A percentile compares a stretch with the other conserved stretches of the same genome.
Conservation (phyloP, 768 basidiomycete species). For the Exidia glandulosa region DNA sequence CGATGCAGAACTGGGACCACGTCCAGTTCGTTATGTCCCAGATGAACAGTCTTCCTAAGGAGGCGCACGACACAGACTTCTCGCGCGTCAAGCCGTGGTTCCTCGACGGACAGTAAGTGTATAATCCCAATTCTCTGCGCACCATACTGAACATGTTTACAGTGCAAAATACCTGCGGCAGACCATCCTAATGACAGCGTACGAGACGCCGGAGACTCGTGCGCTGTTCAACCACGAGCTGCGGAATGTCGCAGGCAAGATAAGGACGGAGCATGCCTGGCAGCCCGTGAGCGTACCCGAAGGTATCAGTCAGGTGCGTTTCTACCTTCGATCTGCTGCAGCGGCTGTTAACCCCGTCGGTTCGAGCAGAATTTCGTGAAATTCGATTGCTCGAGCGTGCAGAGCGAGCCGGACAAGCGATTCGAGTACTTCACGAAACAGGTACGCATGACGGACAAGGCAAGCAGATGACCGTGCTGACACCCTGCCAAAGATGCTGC, state of each 20-base stretch:
- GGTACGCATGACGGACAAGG: constrained; percentile 26
- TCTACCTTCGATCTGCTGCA: neutral
- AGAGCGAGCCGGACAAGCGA: constrained; percentile 77
- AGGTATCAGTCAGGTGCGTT: constrained; percentile 67
- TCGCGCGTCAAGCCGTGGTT: constrained; percentile 98
- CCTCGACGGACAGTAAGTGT: constrained; percentile 78
- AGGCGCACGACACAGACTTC: constrained; percentile 90
- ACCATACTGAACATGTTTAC: constrained; percentile 1
- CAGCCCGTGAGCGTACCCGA: constrained; percentile 66
- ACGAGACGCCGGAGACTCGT: constrained; percentile 83
- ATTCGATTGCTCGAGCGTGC: constrained; percentile 60
- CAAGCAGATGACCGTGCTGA: no score
- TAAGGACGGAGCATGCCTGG: constrained; percentile 60
- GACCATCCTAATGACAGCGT: constrained; percentile 74
- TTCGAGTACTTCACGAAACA: constrained; percentile 83
- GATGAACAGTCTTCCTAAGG: constrained; percentile 83
- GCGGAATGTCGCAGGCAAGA: constrained; percentile 77
- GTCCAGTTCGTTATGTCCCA: constrained; percentile 81
- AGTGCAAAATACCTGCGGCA: constrained; percentile 85
- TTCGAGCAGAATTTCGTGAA: constrained; percentile 51
- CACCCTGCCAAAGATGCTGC: constrained; percentile 81
- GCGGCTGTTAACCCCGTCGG: neutral
- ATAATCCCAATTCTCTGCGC: neutral
- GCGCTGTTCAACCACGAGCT: constrained; percentile 64
- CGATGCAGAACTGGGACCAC: constrained; percentile 99